Conservation (phyloP, 2,329 filamentous ascomycete genomes). For the Neofusicoccum umdonicola region DNA sequence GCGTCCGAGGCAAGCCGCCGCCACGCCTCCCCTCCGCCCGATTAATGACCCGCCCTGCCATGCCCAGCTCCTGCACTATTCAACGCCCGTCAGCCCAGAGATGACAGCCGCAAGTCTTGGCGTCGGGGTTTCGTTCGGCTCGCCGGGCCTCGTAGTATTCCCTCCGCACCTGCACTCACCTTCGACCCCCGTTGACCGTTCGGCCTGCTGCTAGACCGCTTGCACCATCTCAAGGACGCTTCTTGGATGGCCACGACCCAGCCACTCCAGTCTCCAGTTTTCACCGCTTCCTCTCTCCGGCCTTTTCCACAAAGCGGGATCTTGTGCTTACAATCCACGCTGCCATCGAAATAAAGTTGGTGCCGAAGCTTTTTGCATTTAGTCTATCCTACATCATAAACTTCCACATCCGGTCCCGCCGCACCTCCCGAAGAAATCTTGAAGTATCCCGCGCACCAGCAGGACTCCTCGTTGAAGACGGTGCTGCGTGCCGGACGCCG, state of each 20-base stretch:
- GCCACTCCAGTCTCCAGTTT: not conserved
- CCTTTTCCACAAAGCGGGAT: not conserved
- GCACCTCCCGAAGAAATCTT: too few relatives aligned
- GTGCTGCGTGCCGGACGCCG: not conserved
- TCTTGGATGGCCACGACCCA: not conserved
- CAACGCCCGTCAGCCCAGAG: not conserved
- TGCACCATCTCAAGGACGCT: not conserved
- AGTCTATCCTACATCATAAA: not conserved
- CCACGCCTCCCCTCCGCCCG: too few relatives aligned
- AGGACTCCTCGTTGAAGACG: not conserved
- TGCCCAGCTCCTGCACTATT: too few relatives aligned
- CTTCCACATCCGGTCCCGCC: too few relatives aligned
- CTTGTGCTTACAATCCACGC: too few relatives aligned
- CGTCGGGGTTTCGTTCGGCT: not conserved
- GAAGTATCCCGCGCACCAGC: too few relatives aligned
- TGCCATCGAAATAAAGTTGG: not conserved
- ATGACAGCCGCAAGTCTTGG: not conserved
- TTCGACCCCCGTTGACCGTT: not conserved
- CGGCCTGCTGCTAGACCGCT: not conserved
- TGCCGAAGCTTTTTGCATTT: conserved; percentile 3
- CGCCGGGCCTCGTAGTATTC: not conserved
- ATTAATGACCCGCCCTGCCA: too few relatives aligned
- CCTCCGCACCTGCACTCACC: too few relatives aligned
- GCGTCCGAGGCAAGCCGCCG: too few relatives aligned
- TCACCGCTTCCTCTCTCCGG: not conserved